Evolutionary conservation across 345 rosid genomes (phyloP).

Genomic region (Camelina neglecta): DNA sequence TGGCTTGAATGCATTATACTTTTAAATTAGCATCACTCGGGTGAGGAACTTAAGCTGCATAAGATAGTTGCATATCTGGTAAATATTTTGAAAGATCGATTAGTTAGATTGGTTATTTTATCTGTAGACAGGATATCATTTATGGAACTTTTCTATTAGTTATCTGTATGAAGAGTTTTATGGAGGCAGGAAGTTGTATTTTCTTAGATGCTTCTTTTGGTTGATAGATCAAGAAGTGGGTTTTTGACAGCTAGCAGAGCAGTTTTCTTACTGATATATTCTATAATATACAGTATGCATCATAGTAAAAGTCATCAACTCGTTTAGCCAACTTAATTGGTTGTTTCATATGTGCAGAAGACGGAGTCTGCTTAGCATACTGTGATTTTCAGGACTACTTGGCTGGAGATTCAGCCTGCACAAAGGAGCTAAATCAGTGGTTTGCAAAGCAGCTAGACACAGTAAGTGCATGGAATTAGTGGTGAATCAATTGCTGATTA

Average conservation of each 20-base stretch:
- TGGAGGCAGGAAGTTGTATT: background rate
- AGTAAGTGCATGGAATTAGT: conserved; percentile 51
- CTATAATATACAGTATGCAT: too few relatives aligned
- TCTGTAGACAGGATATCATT: background rate
- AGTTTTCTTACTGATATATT: too few relatives aligned
- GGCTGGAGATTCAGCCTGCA: conserved; percentile 82
- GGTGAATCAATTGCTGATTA: conserved; percentile 5
- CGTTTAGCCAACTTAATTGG: conserved; percentile 14
- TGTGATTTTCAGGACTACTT: conserved; percentile 89
- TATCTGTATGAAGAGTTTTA: too few relatives aligned
- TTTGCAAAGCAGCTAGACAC: conserved; percentile 87
- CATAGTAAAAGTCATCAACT: background rate
- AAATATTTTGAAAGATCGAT: conserved; percentile 10
- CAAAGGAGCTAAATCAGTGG: conserved; percentile 90
- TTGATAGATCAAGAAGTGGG: background rate
- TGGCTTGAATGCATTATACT: background rate
- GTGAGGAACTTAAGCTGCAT: background rate
- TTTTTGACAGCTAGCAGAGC: background rate
- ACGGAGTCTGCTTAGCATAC: conserved; percentile 78
- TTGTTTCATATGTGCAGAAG: conserved; percentile 57
- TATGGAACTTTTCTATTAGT: background rate
- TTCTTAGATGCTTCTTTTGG: background rate
- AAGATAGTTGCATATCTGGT: background rate
- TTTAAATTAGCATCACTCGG: background rate
- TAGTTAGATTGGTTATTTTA: background rate